phyloP scores from a whole-genome alignment of 2,329 filamentous ascomycete species.

The Daldinia sp. region DNA sequence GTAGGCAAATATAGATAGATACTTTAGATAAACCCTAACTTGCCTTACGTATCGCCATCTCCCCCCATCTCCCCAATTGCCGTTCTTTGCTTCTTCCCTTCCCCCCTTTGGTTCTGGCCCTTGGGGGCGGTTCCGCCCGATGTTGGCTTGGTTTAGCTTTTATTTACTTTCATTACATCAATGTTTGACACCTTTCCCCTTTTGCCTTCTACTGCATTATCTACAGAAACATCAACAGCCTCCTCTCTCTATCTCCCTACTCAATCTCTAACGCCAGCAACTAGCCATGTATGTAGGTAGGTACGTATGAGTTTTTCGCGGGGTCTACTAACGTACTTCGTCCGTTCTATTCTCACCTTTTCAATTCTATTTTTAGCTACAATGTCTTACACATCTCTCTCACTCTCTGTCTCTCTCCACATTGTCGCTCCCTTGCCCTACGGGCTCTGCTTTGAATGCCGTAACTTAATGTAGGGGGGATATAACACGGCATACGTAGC shows the following conservation, averaged over 20 bases:
- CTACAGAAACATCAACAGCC: no score
- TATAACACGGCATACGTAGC: neutral
- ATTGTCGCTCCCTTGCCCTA: neutral
- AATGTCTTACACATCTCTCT: neutral
- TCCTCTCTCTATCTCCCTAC: neutral
- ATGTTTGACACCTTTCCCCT: neutral
- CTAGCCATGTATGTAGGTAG: neutral
- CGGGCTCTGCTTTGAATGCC: neutral
- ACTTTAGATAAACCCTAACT: no score
- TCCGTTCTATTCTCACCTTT: neutral
- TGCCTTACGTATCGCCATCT: neutral
- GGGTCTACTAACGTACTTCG: neutral
- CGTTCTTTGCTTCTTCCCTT: neutral
- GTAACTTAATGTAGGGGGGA: neutral
- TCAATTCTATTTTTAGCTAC: constrained; percentile 1
- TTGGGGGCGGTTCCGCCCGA: constrained; percentile 6
- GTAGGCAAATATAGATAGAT: no score
- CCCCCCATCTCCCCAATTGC: neutral
- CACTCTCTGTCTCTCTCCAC: neutral
- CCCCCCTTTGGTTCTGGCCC: no score
- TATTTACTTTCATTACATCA: neutral
- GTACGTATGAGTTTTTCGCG: neutral
- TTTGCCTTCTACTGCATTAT: neutral
- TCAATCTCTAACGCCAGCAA: no score
- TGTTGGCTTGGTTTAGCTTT: neutral